A percentile compares a stretch with the other conserved stretches of the same genome.
Evolutionary conservation across 2,329 filamentous ascomycete genomes (phyloP).

Genomic region (Sarocladium strictum): DNA sequence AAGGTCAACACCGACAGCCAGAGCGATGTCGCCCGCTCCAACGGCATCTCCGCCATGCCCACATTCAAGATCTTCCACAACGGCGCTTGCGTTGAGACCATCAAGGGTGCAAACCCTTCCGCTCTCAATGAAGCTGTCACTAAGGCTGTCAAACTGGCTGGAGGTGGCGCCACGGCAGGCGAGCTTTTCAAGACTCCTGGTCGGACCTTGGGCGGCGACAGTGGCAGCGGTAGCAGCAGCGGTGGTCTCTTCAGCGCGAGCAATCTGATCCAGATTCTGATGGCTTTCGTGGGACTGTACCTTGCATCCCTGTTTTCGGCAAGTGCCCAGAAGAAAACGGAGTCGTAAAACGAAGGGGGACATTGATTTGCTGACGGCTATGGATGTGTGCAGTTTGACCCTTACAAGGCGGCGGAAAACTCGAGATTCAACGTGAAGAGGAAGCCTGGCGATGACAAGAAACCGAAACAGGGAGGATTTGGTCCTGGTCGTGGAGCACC

Average conservation of each 20-base stretch:
- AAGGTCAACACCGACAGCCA: slow-evolving; percentile 90
- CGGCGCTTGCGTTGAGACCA: slow-evolving; percentile 65
- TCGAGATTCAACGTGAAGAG: slow-evolving; percentile 53
- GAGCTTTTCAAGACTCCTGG: slow-evolving; percentile 49
- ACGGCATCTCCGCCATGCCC: slow-evolving; percentile 82
- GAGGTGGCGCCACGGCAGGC: slow-evolving; percentile 32
- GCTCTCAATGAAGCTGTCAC: slow-evolving; percentile 72
- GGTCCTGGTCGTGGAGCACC: slow-evolving; percentile 12
- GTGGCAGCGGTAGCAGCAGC: slow-evolving; percentile 16
- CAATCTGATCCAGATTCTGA: slow-evolving; percentile 40
- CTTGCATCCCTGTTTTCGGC: slow-evolving; percentile 56
- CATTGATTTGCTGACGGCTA: slow-evolving; percentile 17
- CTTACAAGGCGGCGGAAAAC: slow-evolving; percentile 54
- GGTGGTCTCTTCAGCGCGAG: slow-evolving; percentile 29
- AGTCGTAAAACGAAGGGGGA: background rate
- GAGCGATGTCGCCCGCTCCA: slow-evolving; percentile 66
- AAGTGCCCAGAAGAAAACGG: slow-evolving; percentile 23
- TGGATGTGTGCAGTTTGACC: slow-evolving; percentile 43
- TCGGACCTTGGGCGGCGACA: slow-evolving; percentile 47
- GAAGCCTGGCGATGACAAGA: slow-evolving; percentile 20
- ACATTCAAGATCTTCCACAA: slow-evolving; percentile 90
- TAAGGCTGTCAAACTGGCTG: slow-evolving; percentile 54
- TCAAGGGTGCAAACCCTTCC: slow-evolving; percentile 74
- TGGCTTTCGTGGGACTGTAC: slow-evolving; percentile 56
- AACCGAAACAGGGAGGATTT: slow-evolving; percentile 14